phyloP scores from a whole-genome alignment of 495 filamentous ascomycete genomes.

The Aeminium ludgeri region DNA sequence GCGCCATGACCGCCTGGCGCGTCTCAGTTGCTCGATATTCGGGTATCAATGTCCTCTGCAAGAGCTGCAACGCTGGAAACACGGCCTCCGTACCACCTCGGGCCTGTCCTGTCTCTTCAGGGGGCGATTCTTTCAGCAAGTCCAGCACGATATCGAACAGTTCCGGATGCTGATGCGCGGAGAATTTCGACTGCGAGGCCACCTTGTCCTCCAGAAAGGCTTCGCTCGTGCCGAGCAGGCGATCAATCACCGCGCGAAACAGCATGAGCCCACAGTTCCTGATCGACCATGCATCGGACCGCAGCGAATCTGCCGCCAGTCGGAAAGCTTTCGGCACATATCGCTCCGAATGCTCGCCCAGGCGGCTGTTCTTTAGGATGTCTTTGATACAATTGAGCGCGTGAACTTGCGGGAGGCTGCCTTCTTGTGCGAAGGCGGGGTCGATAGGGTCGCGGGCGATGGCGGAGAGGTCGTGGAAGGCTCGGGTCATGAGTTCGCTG shows the following conservation, averaged over 20 bases:
- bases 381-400: slow-evolving; percentile 82
- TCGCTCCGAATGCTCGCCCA: slow-evolving; percentile 44
- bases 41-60: slow-evolving; percentile 46
- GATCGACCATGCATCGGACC: slow-evolving; percentile 65
- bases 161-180: slow-evolving; percentile 56
- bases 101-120: background rate
- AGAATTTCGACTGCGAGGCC: slow-evolving; percentile 30
- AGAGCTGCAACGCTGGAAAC: slow-evolving; percentile 75
- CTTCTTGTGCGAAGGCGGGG: slow-evolving; percentile 34
- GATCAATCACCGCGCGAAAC: slow-evolving; percentile 63
- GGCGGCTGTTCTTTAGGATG: slow-evolving; percentile 60
- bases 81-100: slow-evolving; percentile 41
- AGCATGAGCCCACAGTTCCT: slow-evolving; percentile 85
- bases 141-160: slow-evolving; percentile 49
- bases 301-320: slow-evolving; percentile 56
- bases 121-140: slow-evolving; percentile 32
- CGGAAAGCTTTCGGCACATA: slow-evolving; percentile 57
- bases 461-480: slow-evolving; percentile 35
- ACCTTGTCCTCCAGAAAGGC: slow-evolving; percentile 27
- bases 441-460: slow-evolving; percentile 40
- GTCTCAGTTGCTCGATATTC: slow-evolving; percentile 29
- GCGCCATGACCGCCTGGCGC: slow-evolving; percentile 31
- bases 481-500: slow-evolving; percentile 31
- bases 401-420: slow-evolving; percentile 67
- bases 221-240: slow-evolving; percentile 51